A percentile compares a stretch with the other conserved stretches of the same genome.
These are phyloP conservation scores for Leptodontidium sp. DNA, from an alignment of 2,329 filamentous ascomycete genomes.

Conservation along the genomic window DNA sequence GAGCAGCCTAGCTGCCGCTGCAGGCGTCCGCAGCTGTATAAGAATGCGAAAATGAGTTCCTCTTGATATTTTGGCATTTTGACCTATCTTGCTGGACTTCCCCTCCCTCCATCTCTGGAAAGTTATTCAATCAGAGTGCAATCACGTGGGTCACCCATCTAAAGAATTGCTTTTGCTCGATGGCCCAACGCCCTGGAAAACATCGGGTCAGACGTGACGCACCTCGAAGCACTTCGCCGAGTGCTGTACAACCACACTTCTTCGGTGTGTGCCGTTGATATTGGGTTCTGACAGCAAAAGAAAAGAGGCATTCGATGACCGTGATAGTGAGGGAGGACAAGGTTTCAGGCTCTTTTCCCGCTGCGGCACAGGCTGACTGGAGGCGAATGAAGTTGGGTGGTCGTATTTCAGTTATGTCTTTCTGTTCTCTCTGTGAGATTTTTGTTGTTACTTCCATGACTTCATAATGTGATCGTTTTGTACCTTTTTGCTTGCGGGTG, in stretches of 20 bases:
- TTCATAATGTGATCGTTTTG: neutral
- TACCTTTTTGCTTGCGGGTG: neutral
- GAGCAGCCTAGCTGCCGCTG: conserved; percentile 8
- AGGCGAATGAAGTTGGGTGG: neutral
- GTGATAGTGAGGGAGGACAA: neutral
- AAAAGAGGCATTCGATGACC: neutral
- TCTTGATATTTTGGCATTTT: no score
- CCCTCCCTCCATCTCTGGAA: no score
- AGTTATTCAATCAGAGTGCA: no score
- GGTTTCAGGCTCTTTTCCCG: neutral
- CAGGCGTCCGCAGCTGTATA: neutral
- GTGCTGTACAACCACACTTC: neutral
- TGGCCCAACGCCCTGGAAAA: no score
- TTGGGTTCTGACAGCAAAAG: conserved; percentile 3
- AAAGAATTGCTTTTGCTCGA: no score
- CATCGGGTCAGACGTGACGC: no score
- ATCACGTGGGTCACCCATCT: neutral
- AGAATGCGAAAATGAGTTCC: neutral
- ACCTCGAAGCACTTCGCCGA: no score
- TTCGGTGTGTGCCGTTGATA: neutral
- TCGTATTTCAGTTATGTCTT: neutral
- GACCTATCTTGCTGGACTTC: no score
- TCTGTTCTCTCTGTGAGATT: neutral
- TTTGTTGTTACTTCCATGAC: conserved; percentile 10
- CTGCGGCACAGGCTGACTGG: conserved; percentile 4